Evolutionary conservation across 2,329 filamentous ascomycete genomes (phyloP).

Genomic region (Colletotrichum gigasporum): DNA sequence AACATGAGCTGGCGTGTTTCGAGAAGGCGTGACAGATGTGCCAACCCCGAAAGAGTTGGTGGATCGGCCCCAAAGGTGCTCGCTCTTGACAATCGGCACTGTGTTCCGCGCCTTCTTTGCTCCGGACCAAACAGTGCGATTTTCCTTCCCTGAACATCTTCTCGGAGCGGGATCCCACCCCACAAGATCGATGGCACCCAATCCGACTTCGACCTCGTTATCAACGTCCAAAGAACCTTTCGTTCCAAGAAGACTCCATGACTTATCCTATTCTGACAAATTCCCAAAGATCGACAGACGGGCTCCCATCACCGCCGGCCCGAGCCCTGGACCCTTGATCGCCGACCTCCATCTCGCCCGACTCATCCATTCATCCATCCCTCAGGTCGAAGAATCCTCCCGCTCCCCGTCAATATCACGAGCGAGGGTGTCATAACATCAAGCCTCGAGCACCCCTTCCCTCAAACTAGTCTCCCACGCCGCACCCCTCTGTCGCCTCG

Average conservation of each 20-base stretch:
- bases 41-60: not conserved
- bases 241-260: not conserved
- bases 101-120: not conserved
- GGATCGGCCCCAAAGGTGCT: not conserved
- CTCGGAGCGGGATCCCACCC: no score
- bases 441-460: not conserved
- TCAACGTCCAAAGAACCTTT: not conserved
- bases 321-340: not conserved
- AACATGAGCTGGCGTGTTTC: no score
- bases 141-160: not conserved
- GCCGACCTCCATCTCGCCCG: not conserved
- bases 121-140: not conserved
- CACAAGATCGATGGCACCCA: not conserved
- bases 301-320: constrained; percentile 10
- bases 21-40: not conserved
- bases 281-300: constrained; percentile 4
- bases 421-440: not conserved
- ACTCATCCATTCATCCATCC: not conserved
- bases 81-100: constrained; percentile 1
- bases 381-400: constrained; percentile 4
- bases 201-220: not conserved
- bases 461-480: not conserved
- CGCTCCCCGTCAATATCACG: constrained; percentile 7
- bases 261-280: not conserved
- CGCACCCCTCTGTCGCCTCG: not conserved